These are phyloP conservation scores for Cyphellophora attinorum DNA, from an alignment of 2,329 filamentous ascomycete genomes.

Conservation along the genomic window DNA sequence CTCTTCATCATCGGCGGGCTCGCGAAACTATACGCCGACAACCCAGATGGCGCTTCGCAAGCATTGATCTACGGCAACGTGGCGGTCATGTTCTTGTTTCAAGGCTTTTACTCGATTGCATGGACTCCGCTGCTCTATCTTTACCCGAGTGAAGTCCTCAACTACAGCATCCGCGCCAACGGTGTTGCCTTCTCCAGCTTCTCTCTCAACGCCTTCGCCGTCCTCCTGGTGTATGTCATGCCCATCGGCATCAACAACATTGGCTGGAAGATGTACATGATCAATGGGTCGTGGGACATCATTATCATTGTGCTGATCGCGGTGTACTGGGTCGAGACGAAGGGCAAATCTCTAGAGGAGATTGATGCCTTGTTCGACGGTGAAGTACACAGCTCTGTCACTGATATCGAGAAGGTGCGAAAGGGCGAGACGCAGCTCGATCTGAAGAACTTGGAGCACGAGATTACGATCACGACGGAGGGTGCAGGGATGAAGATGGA, in stretches of 20 bases:
- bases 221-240: constrained; percentile 31
- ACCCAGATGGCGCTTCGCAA: constrained; percentile 19
- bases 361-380: constrained; percentile 33
- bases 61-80: constrained; percentile 34
- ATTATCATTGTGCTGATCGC: constrained; percentile 29
- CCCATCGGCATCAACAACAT: constrained; percentile 33
- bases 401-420: constrained; percentile 2
- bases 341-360: constrained; percentile 36
- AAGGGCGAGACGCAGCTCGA: constrained; percentile 2
- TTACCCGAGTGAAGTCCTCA: constrained; percentile 25
- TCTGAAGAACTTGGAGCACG: neutral
- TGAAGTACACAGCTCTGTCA: neutral
- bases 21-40: constrained; percentile 30
- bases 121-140: constrained; percentile 41
- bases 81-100: constrained; percentile 43
- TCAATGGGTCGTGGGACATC: constrained; percentile 38
- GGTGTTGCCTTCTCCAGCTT: constrained; percentile 14
- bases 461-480: too few relatives aligned
- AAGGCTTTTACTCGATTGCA: constrained; percentile 39
- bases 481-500: too few relatives aligned
- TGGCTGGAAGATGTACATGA: constrained; percentile 39
- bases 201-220: constrained; percentile 16
- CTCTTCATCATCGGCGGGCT: constrained; percentile 44
- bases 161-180: constrained; percentile 23
- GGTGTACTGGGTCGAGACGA: neutral